Percentiles rank a stretch among this genome's conserved stretches.
Evolutionary conservation across 208 protist genomes (phyloP).

Genomic region (Acanthamoeba sp.): DNA sequence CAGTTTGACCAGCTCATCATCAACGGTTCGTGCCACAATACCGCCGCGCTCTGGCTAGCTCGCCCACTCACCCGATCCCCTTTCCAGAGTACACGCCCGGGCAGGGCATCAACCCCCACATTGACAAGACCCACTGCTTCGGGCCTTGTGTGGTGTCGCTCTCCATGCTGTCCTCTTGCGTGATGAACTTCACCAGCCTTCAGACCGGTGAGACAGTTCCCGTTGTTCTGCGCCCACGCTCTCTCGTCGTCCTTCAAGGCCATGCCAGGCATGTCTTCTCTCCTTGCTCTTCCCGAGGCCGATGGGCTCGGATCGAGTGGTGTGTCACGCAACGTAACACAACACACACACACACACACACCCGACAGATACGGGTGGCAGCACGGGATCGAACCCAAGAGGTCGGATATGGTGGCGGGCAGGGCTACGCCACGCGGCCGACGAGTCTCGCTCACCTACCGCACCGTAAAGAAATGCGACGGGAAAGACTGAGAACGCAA

Average conservation of each 20-base stretch:
- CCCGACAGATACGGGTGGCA: neutral
- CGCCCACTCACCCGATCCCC: neutral
- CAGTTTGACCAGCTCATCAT: slow-evolving; percentile 55
- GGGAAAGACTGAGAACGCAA: neutral
- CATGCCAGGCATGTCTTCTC: neutral
- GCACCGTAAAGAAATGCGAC: neutral
- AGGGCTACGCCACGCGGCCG: neutral
- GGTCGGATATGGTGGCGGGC: neutral
- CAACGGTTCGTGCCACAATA: neutral
- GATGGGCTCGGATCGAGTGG: neutral
- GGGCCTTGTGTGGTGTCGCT: slow-evolving; percentile 30
- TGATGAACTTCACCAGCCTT: slow-evolving; percentile 22
- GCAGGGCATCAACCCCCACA: slow-evolving; percentile 15
- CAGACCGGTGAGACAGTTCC: neutral
- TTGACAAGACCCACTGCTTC: slow-evolving; percentile 28
- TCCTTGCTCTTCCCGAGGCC: neutral
- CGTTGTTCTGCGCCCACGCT: neutral
- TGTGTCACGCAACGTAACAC: neutral
- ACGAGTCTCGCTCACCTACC: slow-evolving; percentile 44
- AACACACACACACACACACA: no score
- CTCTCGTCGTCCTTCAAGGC: neutral
- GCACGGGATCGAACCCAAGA: slow-evolving; percentile 35
- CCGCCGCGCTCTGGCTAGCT: neutral
- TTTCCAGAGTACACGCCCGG: slow-evolving; percentile 17
- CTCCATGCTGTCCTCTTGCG: neutral